Percentiles rank a stretch among this genome's conserved stretches.
phyloP scores from a whole-genome alignment of 2,329 filamentous ascomycete species.

The Bipolaris sorokiniana region DNA sequence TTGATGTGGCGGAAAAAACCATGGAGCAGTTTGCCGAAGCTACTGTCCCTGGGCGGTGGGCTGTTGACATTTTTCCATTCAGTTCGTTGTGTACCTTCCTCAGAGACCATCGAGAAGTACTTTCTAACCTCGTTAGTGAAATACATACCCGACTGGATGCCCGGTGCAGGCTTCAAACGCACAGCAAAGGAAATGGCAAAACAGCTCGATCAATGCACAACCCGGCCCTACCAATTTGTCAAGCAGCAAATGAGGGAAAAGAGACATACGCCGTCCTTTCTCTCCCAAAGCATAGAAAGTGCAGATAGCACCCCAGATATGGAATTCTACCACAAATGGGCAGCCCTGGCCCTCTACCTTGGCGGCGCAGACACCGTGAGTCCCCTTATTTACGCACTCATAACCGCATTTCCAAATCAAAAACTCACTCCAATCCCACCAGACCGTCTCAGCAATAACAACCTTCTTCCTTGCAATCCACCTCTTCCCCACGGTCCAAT shows the following conservation, averaged over 20 bases:
- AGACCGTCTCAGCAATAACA: conserved; percentile 51
- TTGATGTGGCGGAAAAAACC: conserved; percentile 51
- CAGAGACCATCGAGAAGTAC: background rate
- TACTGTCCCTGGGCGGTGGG: conserved; percentile 52
- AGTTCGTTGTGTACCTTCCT: conserved; percentile 29
- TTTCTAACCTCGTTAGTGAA: conserved; percentile 26
- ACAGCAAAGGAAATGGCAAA: conserved; percentile 28
- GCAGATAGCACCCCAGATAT: conserved; percentile 37
- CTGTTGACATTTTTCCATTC: conserved; percentile 56
- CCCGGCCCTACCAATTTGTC: conserved; percentile 54
- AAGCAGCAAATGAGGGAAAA: conserved; percentile 48
- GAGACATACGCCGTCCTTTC: conserved; percentile 45
- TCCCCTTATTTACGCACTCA: background rate
- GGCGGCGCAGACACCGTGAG: conserved; percentile 53
- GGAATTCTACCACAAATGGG: conserved; percentile 50
- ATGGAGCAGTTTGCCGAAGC: conserved; percentile 52
- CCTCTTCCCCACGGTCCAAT: conserved; percentile 56
- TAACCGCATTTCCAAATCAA: no score
- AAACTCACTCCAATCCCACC: background rate
- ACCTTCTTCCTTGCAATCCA: conserved; percentile 60
- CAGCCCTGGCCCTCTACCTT: conserved; percentile 51
- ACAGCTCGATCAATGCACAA: conserved; percentile 37
- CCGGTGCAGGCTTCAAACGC: conserved; percentile 46
- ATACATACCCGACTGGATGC: conserved; percentile 55
- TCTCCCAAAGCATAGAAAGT: conserved; percentile 49